Base-by-base conservation (phyloP, 2,329 filamentous ascomycete species). In the Fusarium chaquense region DNA sequence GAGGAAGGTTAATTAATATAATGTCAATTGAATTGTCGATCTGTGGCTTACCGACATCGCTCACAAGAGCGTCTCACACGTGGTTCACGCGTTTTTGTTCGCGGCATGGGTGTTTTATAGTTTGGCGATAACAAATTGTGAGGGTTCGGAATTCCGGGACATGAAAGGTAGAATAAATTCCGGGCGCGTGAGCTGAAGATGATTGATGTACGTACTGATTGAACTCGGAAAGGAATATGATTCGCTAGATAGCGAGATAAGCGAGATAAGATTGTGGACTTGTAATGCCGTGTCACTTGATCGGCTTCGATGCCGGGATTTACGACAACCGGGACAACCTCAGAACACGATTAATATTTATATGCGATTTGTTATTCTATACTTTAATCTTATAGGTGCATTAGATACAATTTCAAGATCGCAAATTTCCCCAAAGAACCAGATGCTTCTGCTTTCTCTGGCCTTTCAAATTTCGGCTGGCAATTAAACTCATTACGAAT, bases 11-110 rank as follows among this genome's bases (percentile, higher is more conserved):
- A 5, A 22, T 40, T 9, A 22, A 20, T 20, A 4, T 40, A 12
- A 15, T 13, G 7, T 15, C 6, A 15, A 20, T 22, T 7, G 2
- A 10, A 22, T 10, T 4, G 3, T 20, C 20, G 12, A 6, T 30
- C 4, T 5, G 5, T 18, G 11, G 24, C 71, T 16, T 45, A 73
- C 71, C 71, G 66, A 41, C 71, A 73, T 9, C 71, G 71, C 47
- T 73, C 71, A 9, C 71, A 73, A 3, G 71, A 73, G 26, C 71
- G 71, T 51, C 71, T 69, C 33, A 72, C 69, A 56, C 69, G 66
- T 13, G 62, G 33, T 32, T 69, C 67, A 2, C 44, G 53, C 4
- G 45, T 32, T 6, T n/a, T 28, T 28, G 24, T 53, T 28, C 53
- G 62, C 12, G 62, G 54, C 67, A 70, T 69, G 45, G 15, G 7